Percentiles rank a stretch among this genome's conserved stretches.
phyloP scores from a whole-genome alignment of 2,329 filamentous ascomycete genomes.

The Endoconidiophora laricicola region DNA sequence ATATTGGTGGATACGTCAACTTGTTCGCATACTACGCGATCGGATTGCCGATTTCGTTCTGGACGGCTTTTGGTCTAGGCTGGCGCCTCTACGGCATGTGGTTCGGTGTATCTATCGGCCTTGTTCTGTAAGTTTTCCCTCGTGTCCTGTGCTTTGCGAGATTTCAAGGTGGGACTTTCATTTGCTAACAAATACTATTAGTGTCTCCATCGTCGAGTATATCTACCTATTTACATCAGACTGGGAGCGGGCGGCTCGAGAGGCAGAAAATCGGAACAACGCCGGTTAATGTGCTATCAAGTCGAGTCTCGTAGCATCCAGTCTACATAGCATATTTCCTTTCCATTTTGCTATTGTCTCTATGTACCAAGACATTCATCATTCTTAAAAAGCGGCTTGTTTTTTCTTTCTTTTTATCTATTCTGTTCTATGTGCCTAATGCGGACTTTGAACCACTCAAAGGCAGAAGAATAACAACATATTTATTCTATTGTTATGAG shows the following conservation, averaged over 20 bases:
- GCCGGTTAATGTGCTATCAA: constrained; percentile 20
- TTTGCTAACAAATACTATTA: constrained; percentile 17
- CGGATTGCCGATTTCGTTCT: constrained; percentile 70
- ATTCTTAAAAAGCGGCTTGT: too few species aligned
- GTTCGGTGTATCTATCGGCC: constrained; percentile 58
- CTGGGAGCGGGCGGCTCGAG: constrained; percentile 35
- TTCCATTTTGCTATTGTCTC: too few species aligned
- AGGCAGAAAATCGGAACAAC: constrained; percentile 35
- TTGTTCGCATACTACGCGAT: constrained; percentile 74
- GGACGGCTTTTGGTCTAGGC: constrained; percentile 55
- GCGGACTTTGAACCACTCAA: too few species aligned
- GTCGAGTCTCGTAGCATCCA: too few species aligned
- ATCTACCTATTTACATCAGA: constrained; percentile 33
- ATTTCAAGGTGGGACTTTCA: neutral
- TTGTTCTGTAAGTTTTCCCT: constrained; percentile 35
- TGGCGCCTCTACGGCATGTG: constrained; percentile 74
- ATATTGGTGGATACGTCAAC: constrained; percentile 79
- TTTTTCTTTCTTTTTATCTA: too few species aligned
- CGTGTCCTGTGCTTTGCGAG: neutral
- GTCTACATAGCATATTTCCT: too few species aligned
- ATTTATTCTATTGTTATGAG: too few species aligned
- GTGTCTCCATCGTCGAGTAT: constrained; percentile 37
- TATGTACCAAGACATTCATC: too few species aligned
- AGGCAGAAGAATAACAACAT: too few species aligned
- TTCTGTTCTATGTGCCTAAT: too few species aligned